Evolutionary conservation across 108 stramenopile species (phyloP), one percentile per base, ranked within the genome.

Genomic region (Skeletonema costatum): DNA sequence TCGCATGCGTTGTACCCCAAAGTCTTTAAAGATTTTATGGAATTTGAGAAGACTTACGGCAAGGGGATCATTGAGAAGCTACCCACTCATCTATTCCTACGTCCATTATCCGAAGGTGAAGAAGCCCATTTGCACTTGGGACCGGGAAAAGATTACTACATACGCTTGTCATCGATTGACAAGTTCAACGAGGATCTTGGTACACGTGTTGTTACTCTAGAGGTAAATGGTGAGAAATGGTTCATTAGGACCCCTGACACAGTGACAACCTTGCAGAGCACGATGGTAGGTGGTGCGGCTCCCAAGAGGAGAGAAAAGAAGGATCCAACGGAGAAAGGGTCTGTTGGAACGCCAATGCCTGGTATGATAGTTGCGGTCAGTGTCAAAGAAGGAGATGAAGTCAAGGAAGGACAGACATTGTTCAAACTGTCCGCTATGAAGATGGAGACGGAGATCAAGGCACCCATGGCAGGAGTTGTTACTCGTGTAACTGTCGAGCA

Each of bases 401-500:
- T 94, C 6, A 63, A 82, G 42, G 71, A 74, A 36, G 92, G 93
- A 7, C 73, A 92, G 30, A 77, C 85, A 5, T 69, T 94, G n/a
- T 81, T 89, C 44, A 88, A 90, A 29, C 80, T 94, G n/a, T 81
- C 72, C 1, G 93, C 93, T 21, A 92, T 94, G 91, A 94, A 94
- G 81, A 94, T 94, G 93, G 93, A 94, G 81, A 92, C 92, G 13
- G 84, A 77, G 17, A 85, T 92, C 19, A 75, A 83, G 56, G 82
- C 89, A 1, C 73, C 91, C 29, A 58, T 71, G 19, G 70, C 60
- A 9, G 92, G 92, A 4, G 60, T 44, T 10, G 83, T 93, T 41
- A 85, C 71, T 60, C 48, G 32, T 30, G 64, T 93, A 14, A 44
- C 44, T 25, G 89, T 89, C 10, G 71, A 25, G 13, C 82, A 60